Base-by-base conservation (phyloP, 2,329 filamentous ascomycete species). In the Xylariaceae sp. region DNA sequence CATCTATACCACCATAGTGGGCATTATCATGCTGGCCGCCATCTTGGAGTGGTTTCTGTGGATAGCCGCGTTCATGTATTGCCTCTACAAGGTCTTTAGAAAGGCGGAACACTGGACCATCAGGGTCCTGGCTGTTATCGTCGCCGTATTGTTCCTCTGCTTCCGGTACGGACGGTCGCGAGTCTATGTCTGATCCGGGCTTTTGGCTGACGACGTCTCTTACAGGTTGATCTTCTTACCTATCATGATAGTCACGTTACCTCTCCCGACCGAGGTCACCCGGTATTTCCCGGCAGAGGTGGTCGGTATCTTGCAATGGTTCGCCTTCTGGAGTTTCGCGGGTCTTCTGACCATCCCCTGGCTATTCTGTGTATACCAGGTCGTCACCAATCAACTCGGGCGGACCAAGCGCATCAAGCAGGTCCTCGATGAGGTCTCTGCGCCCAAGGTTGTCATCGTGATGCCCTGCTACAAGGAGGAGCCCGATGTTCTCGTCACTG, bases 391-490 rank as follows among this genome's bases (percentile, higher is more conserved):
- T 53, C 84, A 87, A 23, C 71, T 97, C 17, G 89, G 90, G 15
- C 78, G 88, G 48, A 81, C 74, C 29, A 88, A 87, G 59, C 76
- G 83, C 36, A 86, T 95, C 57, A 89, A 94, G 59, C 77, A 86
- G 48, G 78, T 88, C 1, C 73, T 96, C 35, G 87, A 95, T 59
- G 87, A 94, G 57, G 68, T 77, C 3, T 88, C 83, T 1, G 89
- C 92, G 0, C 92, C 90, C 2, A 97, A 97, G 63, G 85, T 94
- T 12, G 88, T 96, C 47, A 85, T 97, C 44, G 83, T 97, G 42
- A 96, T 97, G 88, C 92, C 90, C 4, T 94, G 89, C 57, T 97
- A 95, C 68, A 88, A 92, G 57, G 92, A 97, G 59, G 81, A 88
- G 19, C 86, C 88, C 0, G 83, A 86, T 1, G 74, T 94, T 9